A percentile compares a stretch with the other conserved stretches of the same genome.
Conservation (phyloP, 441 rosid genomes). For the Jatropha podagrica region DNA sequence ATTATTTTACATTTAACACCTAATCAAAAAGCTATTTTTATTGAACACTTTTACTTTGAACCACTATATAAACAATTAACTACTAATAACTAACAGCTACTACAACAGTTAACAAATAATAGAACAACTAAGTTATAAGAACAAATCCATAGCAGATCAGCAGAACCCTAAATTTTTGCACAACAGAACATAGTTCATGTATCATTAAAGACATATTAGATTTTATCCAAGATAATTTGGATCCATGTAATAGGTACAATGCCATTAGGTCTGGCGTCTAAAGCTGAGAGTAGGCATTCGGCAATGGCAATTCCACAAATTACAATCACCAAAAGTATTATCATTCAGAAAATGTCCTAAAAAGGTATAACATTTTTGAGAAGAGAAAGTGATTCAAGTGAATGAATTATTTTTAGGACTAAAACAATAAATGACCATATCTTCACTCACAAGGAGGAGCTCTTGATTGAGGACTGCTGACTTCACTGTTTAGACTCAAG, state of each 20-base stretch:
- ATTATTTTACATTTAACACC: too few species aligned
- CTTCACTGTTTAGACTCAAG: slow-evolving; percentile 5
- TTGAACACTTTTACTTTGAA: too few species aligned
- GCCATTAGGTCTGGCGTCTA: neutral
- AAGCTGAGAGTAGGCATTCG: neutral
- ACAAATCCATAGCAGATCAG: too few species aligned
- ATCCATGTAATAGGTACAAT: neutral
- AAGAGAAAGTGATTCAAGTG: slow-evolving; percentile 2
- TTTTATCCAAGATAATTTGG: neutral
- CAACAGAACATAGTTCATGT: neutral
- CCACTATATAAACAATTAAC: too few species aligned
- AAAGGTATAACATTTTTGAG: neutral
- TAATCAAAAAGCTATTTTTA: too few species aligned
- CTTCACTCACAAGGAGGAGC: neutral
- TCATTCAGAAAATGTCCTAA: slow-evolving; percentile 3
- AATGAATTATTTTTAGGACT: neutral
- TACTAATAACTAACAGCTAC: too few species aligned
- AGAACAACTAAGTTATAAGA: too few species aligned
- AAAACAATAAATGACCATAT: neutral
- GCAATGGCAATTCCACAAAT: neutral
- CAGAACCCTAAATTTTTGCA: neutral
- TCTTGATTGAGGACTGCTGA: neutral
- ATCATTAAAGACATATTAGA: neutral
- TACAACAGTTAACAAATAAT: too few species aligned
- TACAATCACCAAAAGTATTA: neutral